These are phyloP conservation scores for Herpetomonas tarakana DNA, from an alignment of 208 protist genomes.

Conservation along the genomic window DNA sequence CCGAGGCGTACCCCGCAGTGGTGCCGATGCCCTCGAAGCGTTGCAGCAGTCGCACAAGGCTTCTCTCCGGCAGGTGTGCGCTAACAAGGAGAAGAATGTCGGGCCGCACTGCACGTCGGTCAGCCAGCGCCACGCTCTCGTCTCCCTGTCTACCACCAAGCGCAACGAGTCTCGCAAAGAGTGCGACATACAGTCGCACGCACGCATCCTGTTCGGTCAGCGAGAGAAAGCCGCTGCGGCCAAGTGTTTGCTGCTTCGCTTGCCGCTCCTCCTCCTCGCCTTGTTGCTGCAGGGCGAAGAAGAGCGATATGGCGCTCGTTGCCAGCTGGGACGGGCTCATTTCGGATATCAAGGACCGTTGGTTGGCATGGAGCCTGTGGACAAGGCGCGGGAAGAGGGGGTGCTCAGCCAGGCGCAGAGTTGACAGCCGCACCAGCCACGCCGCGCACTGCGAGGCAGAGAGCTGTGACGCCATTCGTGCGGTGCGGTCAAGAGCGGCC, in stretches of 20 bases:
- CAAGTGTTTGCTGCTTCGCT: background rate
- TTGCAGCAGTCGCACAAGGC: background rate
- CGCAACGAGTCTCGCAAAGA: background rate
- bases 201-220: background rate
- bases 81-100: background rate
- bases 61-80: background rate
- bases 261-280: too few species aligned
- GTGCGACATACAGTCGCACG: background rate
- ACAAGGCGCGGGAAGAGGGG: conserved; percentile 25
- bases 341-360: background rate
- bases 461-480: conserved; percentile 17
- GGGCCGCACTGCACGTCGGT: background rate
- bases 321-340: conserved; percentile 31
- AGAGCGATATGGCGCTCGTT: conserved; percentile 18
- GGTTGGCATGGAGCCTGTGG: conserved; percentile 4
- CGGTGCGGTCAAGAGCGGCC: conserved; percentile 16
- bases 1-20: too few species aligned
- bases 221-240: background rate
- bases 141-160: too few species aligned
- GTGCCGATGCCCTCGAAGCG: too few species aligned
- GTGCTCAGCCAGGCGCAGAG: conserved; percentile 29
- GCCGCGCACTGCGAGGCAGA: conserved; percentile 46
- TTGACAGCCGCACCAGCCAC: conserved; percentile 43
- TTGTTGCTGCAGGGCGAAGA: conserved; percentile 3
- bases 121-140: background rate